Conservation (phyloP, 768 basidiomycete species). For the Boletus bicolor region DNA sequence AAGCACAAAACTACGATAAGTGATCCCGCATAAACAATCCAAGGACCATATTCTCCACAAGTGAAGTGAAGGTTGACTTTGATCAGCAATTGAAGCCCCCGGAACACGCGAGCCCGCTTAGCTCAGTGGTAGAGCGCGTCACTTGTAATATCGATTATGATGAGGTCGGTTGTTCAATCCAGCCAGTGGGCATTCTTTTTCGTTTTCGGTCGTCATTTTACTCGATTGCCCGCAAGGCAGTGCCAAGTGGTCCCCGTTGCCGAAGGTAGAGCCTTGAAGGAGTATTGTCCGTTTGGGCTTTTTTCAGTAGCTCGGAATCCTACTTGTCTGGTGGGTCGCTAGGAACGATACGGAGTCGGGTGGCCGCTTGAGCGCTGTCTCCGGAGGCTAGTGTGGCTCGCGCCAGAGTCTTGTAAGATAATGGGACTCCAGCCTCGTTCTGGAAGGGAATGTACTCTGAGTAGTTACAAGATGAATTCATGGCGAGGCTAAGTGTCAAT, state of each 20-base stretch:
- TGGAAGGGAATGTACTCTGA: no score
- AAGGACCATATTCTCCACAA: not conserved
- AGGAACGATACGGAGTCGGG: no score
- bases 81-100: not conserved
- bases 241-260: not conserved
- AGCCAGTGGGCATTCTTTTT: conserved; percentile 38
- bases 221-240: not conserved
- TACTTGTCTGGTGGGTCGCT: no score
- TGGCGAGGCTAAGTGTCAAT: no score
- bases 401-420: no score
- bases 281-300: not conserved
- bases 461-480: no score
- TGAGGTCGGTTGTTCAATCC: conserved; percentile 47
- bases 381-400: no score
- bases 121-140: conserved; percentile 41
- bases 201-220: no score
- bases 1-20: not conserved
- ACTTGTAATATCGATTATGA: conserved; percentile 35
- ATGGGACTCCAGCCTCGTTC: no score
- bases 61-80: not conserved
- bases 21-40: not conserved
- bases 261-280: not conserved
- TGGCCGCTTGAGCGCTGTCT: no score
- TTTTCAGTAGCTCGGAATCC: not conserved
- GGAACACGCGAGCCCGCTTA: not conserved